These are phyloP conservation scores for Mycena epipterygia DNA, from an alignment of 768 basidiomycete species.

Conservation along the genomic window DNA sequence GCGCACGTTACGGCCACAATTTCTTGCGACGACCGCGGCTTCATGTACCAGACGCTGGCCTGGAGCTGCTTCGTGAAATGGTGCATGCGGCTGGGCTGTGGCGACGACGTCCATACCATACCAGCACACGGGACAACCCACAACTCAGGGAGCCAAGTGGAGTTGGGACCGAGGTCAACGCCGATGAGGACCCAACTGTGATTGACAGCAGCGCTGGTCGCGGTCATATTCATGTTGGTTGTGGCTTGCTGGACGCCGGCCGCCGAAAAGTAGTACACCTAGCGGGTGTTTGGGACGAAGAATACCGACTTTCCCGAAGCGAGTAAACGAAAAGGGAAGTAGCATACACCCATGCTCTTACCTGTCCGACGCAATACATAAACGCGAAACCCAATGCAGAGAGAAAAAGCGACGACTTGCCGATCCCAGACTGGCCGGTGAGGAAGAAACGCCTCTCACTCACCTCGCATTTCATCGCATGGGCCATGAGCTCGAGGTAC, in stretches of 20 bases:
- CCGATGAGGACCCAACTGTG: constrained; percentile 24
- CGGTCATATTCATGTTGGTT: not conserved
- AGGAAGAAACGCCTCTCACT: constrained; percentile 7
- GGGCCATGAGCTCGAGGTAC: constrained; percentile 13
- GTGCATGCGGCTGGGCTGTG: not conserved
- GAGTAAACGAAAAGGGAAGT: not conserved
- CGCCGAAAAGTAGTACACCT: constrained; percentile 5
- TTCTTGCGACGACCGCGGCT: constrained; percentile 14
- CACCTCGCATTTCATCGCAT: not conserved
- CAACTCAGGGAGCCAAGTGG: not conserved
- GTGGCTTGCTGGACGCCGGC: not conserved
- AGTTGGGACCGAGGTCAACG: not conserved
- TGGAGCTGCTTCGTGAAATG: not conserved
- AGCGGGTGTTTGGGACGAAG: not conserved
- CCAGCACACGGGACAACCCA: not conserved
- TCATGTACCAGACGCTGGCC: constrained; percentile 11
- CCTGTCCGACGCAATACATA: constrained; percentile 17
- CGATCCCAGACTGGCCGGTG: constrained; percentile 24
- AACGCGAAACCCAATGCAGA: constrained; percentile 12
- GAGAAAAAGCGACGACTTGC: constrained; percentile 11
- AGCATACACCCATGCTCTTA: constrained; percentile 10
- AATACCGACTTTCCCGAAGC: not conserved
- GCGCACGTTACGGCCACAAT: no score
- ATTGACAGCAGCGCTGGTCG: not conserved
- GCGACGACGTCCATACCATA: constrained; percentile 19